phyloP scores from a whole-genome alignment of 1,139 yeast species.

The Yamadazyma atmosphaerica region DNA sequence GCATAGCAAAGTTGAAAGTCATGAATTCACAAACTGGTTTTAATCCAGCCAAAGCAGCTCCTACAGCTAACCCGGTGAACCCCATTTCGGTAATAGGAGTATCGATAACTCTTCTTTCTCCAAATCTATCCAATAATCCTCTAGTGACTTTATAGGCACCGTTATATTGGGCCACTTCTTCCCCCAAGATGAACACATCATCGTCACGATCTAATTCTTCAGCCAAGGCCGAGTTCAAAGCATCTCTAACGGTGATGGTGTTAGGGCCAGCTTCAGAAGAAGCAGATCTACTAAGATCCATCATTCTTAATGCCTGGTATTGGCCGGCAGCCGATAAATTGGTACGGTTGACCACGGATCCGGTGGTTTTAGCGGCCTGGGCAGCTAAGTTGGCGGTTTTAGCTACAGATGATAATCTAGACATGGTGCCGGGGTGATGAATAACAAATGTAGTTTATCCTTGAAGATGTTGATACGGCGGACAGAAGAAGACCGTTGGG shows the following conservation, averaged over 20 bases:
- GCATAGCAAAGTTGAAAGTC: constrained; percentile 99
- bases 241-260: constrained; percentile 93
- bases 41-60: constrained; percentile 96
- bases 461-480: constrained; percentile 6
- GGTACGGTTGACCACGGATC: constrained; percentile 21
- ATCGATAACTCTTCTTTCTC: constrained; percentile 94
- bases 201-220: constrained; percentile 98
- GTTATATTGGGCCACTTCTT: constrained; percentile 98
- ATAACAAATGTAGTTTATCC: too few relatives aligned
- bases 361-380: constrained; percentile 22
- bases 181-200: constrained; percentile 94
- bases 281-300: constrained; percentile 40
- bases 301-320: constrained; percentile 40
- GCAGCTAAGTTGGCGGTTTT: constrained; percentile 52
- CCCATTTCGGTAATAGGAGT: constrained; percentile 99
- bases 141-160: constrained; percentile 98
- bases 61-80: constrained; percentile 95
- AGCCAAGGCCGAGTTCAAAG: constrained; percentile 90
- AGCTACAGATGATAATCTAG: constrained; percentile 27
- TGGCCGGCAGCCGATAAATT: neutral
- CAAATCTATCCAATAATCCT: constrained; percentile 94
- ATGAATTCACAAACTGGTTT: constrained; percentile 97
- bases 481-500: constrained; percentile 15
- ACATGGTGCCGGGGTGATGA: too few relatives aligned
- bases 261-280: constrained; percentile 55